Evolutionary conservation across 2,329 filamentous ascomycete genomes (phyloP), one percentile per base, ranked within the genome.

Genomic region (Alternaria alternata): DNA sequence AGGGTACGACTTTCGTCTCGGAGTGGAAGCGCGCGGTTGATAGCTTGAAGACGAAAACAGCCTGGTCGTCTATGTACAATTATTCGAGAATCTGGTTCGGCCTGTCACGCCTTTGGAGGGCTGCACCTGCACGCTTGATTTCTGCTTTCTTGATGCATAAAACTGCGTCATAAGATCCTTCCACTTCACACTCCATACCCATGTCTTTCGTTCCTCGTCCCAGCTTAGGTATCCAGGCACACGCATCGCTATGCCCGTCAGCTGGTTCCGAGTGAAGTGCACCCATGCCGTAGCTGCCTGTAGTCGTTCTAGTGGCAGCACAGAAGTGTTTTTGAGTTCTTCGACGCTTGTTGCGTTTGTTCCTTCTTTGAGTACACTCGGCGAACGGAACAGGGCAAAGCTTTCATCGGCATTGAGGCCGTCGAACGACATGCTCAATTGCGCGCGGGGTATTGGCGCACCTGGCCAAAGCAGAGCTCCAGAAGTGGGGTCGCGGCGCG

Each of bases 181-280:
- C 70, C 70, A 73, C 2, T 68, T 55, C 7, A 69, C 52, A 24
- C 61, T 54, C 69, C 67, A 72, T 16, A 47, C 16, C 72, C 69
- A 73, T 4, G 61, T 38, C 43, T 67, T 67, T 14, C 36, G 32
- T 32, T 46, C 51, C 1, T 63, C 56, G 26, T 72, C 56, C 72
- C 70, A 74, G 1, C 54, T 43, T 4, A 74, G 57, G 18, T 36
- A n/a, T 16, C 55, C 60, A 20, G 57, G 30, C 8, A 65, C 47
- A 2, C 42, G n/a, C 36, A 70, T 41, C 4, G 54, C 44, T 7
- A 53, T 22, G 11, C 69, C 68, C 22, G 57, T 61, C 22, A 63
- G 51, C 61, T 64, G 41, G 68, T 59, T 38, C 62, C 68, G 38
- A 26, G 24, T 26, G 24, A 26, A 26, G 24, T 26, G 24, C 24